phyloP scores from a whole-genome alignment of 1,139 yeast genomes.

The Debaryomyces sp. region DNA sequence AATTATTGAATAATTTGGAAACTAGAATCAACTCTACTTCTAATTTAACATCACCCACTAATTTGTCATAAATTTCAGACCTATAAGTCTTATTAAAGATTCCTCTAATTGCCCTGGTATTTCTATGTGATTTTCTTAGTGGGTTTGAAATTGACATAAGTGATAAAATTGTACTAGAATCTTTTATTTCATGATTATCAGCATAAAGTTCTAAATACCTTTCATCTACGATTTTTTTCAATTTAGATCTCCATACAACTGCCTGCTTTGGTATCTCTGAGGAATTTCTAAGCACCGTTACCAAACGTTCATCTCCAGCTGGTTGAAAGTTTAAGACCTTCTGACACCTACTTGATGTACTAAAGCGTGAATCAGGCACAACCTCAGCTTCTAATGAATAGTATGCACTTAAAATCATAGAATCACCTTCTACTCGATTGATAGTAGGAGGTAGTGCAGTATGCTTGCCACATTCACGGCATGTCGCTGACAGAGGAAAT shows the following conservation, averaged over 20 bases:
- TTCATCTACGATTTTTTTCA: slow-evolving; percentile 4
- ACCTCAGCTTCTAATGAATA: background rate
- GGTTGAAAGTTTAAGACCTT: background rate
- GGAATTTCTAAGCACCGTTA: background rate
- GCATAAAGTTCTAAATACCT: background rate
- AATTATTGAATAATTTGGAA: background rate
- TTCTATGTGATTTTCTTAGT: slow-evolving; percentile 2
- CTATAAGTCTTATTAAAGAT: slow-evolving; percentile 3
- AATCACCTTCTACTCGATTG: background rate
- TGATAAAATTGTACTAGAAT: background rate
- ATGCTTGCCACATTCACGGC: background rate
- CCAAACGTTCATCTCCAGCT: background rate
- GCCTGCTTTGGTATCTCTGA: background rate
- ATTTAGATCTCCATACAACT: slow-evolving; percentile 4
- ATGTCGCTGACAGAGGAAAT: slow-evolving; percentile 2
- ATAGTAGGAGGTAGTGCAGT: background rate
- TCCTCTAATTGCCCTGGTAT: background rate
- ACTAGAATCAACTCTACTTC: slow-evolving; percentile 1
- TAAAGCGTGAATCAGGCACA: slow-evolving; percentile 2
- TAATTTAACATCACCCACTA: slow-evolving; percentile 7
- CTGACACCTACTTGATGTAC: background rate
- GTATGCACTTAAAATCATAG: background rate
- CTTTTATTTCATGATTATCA: background rate
- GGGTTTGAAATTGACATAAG: slow-evolving; percentile 3
- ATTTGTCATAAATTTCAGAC: slow-evolving; percentile 4